These are phyloP conservation scores for Ichthyophthirius multifiliis DNA, from an alignment of 169 alveolate species.

Conservation along the genomic window DNA sequence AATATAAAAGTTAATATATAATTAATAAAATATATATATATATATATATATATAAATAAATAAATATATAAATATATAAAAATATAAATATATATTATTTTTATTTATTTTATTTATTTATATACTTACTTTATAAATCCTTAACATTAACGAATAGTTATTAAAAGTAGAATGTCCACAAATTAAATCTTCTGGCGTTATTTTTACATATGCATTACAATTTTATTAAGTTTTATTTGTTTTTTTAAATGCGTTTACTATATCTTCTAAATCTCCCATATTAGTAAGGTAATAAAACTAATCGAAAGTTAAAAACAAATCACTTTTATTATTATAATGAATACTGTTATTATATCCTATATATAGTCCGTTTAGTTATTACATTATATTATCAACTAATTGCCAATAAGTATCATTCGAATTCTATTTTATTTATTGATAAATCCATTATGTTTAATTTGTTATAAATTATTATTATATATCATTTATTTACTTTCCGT, in stretches of 20 bases:
- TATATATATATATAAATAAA: no score
- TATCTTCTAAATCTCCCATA: constrained; percentile 39
- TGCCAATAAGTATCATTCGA: constrained; percentile 40
- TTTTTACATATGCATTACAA: constrained; percentile 21
- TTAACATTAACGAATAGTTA: constrained; percentile 40
- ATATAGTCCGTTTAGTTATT: constrained; percentile 38
- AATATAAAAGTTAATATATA: no score
- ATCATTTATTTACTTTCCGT: not conserved
- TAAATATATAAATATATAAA: no score
- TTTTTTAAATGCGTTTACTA: not conserved
- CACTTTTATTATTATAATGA: constrained; percentile 13
- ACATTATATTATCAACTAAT: constrained; percentile 17
- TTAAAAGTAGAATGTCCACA: constrained; percentile 51
- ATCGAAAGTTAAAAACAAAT: constrained; percentile 4
- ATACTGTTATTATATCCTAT: constrained; percentile 39
- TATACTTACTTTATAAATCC: constrained; percentile 45
- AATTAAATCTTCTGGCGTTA: constrained; percentile 30
- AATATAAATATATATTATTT: no score
- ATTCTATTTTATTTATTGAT: constrained; percentile 20
- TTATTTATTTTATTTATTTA: no score
- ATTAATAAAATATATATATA: no score
- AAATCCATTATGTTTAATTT: constrained; percentile 1
- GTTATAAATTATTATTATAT: not conserved
- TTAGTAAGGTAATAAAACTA: constrained; percentile 30
- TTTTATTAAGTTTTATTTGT: constrained; percentile 11